Base-by-base conservation (phyloP, 2,329 filamentous ascomycete species). In the Purpureocillium takamizusanense region DNA sequence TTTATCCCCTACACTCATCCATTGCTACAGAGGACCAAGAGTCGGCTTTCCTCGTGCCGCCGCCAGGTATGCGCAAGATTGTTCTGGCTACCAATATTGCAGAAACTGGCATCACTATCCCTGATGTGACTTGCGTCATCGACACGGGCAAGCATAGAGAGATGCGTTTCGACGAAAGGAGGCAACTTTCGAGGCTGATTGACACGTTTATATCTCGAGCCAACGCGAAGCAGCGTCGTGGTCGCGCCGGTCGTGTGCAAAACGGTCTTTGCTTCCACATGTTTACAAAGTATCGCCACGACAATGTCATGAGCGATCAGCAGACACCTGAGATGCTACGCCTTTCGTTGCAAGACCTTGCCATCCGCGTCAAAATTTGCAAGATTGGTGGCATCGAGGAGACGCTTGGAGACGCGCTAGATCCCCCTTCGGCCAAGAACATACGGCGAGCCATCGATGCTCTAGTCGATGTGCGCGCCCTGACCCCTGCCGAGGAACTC, bases 11-110 rank as follows among this genome's bases (percentile, higher is more conserved):
- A 28, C 92, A 98, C 57, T 97, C 92, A 0, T 87, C 85, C 0
- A 95, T 98, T 49, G 88, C 90, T 10, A 95, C 85, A 34, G 90
- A 97, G 52, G 92, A 98, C 44, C 92, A 98, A 57, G 90, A 98
- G 60, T 81, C 84, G 27, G 92, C 92, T 0, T 98, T 98, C 56
- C 67, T 86, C 6, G 65, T 95, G 1, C 92, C 92, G 6, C 87
- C 89, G 1, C 72, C 71, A 3, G 90, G 90, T 1, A 71, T 80
- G 40, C 77, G 89, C 45, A 98, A 98, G 64, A 92, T 98, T 46
- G 90, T 98, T 2, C 74, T 98, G 39, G 89, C 92, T 2, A 98
- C 92, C 12, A 98, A 98, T 55, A 98, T 98, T 57, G 92, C 92
- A 4, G 92, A 98, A 60, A 98, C 92, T 1, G 92, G 92, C 66